Evolutionary conservation across 306 rosid species (phyloP).

Genomic region (Neltuma alba): DNA sequence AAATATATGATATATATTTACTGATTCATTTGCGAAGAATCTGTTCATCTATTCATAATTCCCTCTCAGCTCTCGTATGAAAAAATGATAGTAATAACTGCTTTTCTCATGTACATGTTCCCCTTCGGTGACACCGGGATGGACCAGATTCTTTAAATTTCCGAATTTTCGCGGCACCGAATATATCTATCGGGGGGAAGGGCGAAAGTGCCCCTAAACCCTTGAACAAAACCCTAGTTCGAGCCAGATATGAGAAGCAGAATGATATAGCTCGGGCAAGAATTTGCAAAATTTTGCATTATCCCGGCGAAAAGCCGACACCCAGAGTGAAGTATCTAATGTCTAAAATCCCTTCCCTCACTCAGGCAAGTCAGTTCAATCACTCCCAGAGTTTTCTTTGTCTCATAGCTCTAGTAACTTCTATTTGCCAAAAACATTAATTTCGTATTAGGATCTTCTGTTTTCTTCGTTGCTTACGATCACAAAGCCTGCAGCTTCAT

Average conservation of each 20-base stretch:
- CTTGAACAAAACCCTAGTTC: conserved; percentile 6
- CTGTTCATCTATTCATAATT: too few relatives aligned
- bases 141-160: conserved; percentile 3
- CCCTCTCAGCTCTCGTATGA: too few relatives aligned
- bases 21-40: too few relatives aligned
- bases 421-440: neutral
- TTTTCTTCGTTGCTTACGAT: conserved; percentile 10
- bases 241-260: neutral
- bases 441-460: neutral
- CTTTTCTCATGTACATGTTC: neutral
- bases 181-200: neutral
- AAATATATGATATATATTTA: too few relatives aligned
- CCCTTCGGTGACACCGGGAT: neutral
- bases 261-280: neutral
- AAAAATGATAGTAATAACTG: too few relatives aligned
- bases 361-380: conserved; percentile 62
- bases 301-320: neutral
- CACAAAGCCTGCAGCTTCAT: neutral
- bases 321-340: conserved; percentile 3
- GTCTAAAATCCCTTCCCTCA: conserved; percentile 50
- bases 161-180: conserved; percentile 1
- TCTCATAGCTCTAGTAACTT: neutral
- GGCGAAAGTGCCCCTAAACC: neutral
- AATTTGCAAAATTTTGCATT: neutral
- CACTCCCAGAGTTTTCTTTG: neutral